These are phyloP conservation scores for Scheffersomyces ergatensis DNA, from an alignment of 805 yeast species.

Conservation along the genomic window DNA sequence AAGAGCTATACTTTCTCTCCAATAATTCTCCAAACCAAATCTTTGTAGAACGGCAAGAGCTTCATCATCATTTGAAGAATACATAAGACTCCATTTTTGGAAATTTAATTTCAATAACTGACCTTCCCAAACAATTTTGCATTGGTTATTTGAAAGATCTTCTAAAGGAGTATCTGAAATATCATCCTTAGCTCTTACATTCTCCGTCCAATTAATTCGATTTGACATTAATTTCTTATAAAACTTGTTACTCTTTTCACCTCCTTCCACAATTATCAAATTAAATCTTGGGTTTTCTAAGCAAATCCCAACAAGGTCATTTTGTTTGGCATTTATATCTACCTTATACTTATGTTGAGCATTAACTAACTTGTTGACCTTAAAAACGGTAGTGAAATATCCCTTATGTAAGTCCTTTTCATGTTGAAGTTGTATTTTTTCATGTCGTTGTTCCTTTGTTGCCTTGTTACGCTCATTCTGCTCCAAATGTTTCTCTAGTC, in stretches of 20 bases:
- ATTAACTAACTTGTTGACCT: conserved; percentile 51
- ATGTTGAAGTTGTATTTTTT: conserved; percentile 46
- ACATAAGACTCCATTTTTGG: conserved; percentile 66
- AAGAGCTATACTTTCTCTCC: conserved; percentile 40
- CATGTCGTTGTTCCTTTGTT: conserved; percentile 54
- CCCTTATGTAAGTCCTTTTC: conserved; percentile 55
- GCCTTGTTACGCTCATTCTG: conserved; percentile 63
- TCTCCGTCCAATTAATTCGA: conserved; percentile 70
- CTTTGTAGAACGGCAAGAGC: conserved; percentile 47
- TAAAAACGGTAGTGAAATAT: conserved; percentile 54
- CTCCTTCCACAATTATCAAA: conserved; percentile 75
- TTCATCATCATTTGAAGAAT: conserved; percentile 49
- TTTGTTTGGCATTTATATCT: conserved; percentile 77
- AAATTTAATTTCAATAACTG: conserved; percentile 52
- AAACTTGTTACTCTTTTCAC: conserved; percentile 55
- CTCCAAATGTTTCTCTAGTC: conserved; percentile 57
- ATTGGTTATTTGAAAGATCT: conserved; percentile 43
- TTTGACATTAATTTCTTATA: conserved; percentile 59
- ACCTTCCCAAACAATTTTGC: conserved; percentile 71
- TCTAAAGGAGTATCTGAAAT: conserved; percentile 8
- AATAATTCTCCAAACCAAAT: conserved; percentile 58
- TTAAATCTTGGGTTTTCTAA: conserved; percentile 45
- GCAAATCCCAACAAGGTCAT: conserved; percentile 63
- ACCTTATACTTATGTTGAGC: conserved; percentile 72
- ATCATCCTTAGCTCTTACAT: conserved; percentile 30